These are phyloP conservation scores for Suillus ampliporus DNA, from an alignment of 768 basidiomycete species.

Conservation along the genomic window DNA sequence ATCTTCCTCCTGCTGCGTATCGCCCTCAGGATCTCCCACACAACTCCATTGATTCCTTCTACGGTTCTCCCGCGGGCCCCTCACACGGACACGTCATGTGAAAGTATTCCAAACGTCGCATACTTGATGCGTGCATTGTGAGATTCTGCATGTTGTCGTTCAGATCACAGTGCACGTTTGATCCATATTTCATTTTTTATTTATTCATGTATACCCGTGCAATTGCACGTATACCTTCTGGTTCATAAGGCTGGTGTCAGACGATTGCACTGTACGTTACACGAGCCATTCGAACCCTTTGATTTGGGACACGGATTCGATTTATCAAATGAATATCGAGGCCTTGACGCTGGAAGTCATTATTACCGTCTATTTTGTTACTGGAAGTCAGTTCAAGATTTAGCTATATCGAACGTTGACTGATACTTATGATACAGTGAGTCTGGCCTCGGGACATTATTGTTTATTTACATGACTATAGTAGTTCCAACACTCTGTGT, in stretches of 20 bases:
- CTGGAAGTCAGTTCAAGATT: neutral
- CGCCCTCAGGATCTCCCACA: constrained; percentile 18
- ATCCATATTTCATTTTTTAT: constrained; percentile 3
- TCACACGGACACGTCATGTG: constrained; percentile 2
- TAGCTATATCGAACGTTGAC: neutral
- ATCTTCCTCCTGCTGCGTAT: constrained; percentile 12
- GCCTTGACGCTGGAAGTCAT: neutral
- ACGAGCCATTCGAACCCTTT: neutral
- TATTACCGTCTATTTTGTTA: neutral
- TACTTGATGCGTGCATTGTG: constrained; percentile 3
- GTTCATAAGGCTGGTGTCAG: constrained; percentile 2
- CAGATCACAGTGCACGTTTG: constrained; percentile 3
- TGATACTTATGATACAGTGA: too few species aligned
- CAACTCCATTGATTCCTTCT: constrained; percentile 37
- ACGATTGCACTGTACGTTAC: constrained; percentile 3
- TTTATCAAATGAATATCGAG: neutral
- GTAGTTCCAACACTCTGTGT: neutral
- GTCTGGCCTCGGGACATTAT: neutral
- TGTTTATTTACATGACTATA: neutral
- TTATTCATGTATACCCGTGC: constrained; percentile 2
- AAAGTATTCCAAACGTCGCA: neutral
- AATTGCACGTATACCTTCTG: neutral
- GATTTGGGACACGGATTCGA: constrained; percentile 1
- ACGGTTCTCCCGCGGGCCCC: constrained; percentile 10
- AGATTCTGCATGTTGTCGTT: constrained; percentile 4